phyloP scores from a whole-genome alignment of 768 basidiomycete genomes.

The Kwoniella europaea region DNA sequence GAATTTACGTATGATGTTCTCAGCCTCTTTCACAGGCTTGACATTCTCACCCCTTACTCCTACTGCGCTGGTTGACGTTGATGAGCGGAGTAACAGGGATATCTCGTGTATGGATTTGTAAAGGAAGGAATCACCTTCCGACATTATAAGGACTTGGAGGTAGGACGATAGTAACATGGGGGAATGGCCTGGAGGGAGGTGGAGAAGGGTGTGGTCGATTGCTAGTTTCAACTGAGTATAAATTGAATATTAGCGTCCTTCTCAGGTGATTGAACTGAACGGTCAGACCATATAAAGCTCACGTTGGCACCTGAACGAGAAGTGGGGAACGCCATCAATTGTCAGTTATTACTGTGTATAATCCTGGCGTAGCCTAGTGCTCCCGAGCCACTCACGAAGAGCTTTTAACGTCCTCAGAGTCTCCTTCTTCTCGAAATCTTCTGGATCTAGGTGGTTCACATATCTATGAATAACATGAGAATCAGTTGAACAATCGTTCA shows the following conservation, averaged over 20 bases:
- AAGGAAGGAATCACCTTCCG: slow-evolving; percentile 93
- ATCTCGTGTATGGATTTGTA: slow-evolving; percentile 70
- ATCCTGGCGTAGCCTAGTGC: too few species aligned
- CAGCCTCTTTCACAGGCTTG: slow-evolving; percentile 78
- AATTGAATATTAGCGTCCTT: slow-evolving; percentile 1
- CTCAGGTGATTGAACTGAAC: too few species aligned
- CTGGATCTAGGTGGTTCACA: slow-evolving; percentile 84
- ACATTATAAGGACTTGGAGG: slow-evolving; percentile 93
- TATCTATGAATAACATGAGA: slow-evolving; percentile 58
- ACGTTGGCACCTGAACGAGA: too few species aligned
- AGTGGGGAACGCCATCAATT: background rate
- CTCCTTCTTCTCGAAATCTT: slow-evolving; percentile 69
- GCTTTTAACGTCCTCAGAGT: slow-evolving; percentile 78
- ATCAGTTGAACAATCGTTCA: too few species aligned
- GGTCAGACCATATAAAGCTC: too few species aligned
- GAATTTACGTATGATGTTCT: slow-evolving; percentile 78
- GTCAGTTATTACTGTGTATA: too few species aligned
- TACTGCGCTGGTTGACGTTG: background rate
- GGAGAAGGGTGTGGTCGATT: slow-evolving; percentile 72
- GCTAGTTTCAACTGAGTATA: slow-evolving; percentile 78
- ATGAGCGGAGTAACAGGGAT: slow-evolving; percentile 66
- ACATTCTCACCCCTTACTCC: background rate
- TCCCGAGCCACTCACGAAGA: slow-evolving; percentile 65
- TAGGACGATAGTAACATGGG: slow-evolving; percentile 88
- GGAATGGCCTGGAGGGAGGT: slow-evolving; percentile 37